Base-by-base conservation (phyloP, 306 rosid species). In the Quercus glauca region DNA sequence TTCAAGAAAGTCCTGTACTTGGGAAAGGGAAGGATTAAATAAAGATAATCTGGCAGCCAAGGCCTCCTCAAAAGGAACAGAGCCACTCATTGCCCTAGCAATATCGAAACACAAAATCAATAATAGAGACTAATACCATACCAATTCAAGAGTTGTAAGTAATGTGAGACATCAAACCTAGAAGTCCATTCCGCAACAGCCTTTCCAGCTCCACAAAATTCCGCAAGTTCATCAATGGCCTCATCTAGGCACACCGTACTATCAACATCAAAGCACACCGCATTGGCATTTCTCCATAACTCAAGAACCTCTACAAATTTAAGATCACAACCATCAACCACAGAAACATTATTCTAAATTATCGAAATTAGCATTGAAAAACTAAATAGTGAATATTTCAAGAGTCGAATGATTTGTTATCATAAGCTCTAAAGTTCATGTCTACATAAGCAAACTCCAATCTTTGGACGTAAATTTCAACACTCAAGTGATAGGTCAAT, bases 101-200 rank as follows among this genome's bases (percentile, higher is more conserved):
- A 84, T 75, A 70, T 72, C 58, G 67, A 76, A 75, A 51, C 72
- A 72, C 52, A 41, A 25, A 45, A 82, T 86, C 83, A 79, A 70
- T 73, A 18, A 79, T 37, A 37, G 81, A 76, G 78, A 60, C 25
- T 61, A 59, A 71, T 5, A 74, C 3, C 20, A 64, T 60, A 14
- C 65, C 76, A 61, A 72, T 31, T 26, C 25, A 80, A 56, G 51
- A 71, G 58, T 23, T 20, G 35, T 21, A 80, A 11, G 33, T 53
- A 63, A 23, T 10, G 33, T 18, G 21, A 61, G 74, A 23, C 35
- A 82, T 57, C 64, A 64, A 73, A 92, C 97, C 91, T 92, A 58
- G 99, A 94, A 51, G 99, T 92, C 97, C 97, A 94, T 78, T 94
- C 97, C 18, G 99, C 97, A 69, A 94, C 99, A 67, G 92, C 94